phyloP scores from a whole-genome alignment of 1,139 yeast genomes.

The Debaryomyces robertsiae region DNA sequence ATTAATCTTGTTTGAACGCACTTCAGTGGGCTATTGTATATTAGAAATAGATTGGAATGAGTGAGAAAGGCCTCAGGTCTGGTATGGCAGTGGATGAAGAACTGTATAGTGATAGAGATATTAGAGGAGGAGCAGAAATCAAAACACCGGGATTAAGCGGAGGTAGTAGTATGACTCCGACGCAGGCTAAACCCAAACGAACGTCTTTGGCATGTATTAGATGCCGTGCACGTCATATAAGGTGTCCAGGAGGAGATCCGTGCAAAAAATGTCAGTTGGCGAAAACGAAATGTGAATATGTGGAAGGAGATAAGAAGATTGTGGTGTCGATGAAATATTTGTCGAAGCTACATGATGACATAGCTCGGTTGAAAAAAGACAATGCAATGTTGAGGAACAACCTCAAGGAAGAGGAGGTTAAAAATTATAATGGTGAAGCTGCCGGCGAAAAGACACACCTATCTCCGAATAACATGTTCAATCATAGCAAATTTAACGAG shows the following conservation, averaged over 20 bases:
- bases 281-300: conserved; percentile 67
- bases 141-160: not conserved
- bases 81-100: not conserved
- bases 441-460: not conserved
- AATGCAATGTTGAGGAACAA: conserved; percentile 58
- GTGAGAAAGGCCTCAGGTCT: conserved; percentile 6
- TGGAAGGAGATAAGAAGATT: conserved; percentile 75
- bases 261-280: conserved; percentile 67
- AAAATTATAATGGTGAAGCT: conserved; percentile 12
- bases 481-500: not conserved
- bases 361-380: conserved; percentile 51
- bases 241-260: conserved; percentile 83
- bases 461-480: conserved; percentile 1
- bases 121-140: not conserved
- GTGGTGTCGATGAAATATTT: conserved; percentile 77
- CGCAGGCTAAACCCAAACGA: conserved; percentile 28
- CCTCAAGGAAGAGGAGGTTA: conserved; percentile 35
- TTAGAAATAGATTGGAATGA: conserved; percentile 1
- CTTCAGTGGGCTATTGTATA: too few relatives aligned
- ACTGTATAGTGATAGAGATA: not conserved
- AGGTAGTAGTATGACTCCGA: not conserved
- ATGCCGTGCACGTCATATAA: conserved; percentile 73
- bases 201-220: conserved; percentile 59
- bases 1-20: too few relatives aligned
- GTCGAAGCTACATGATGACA: conserved; percentile 67